Conservation (phyloP, 768 basidiomycete genomes). For the Termitomyces sp. region DNA sequence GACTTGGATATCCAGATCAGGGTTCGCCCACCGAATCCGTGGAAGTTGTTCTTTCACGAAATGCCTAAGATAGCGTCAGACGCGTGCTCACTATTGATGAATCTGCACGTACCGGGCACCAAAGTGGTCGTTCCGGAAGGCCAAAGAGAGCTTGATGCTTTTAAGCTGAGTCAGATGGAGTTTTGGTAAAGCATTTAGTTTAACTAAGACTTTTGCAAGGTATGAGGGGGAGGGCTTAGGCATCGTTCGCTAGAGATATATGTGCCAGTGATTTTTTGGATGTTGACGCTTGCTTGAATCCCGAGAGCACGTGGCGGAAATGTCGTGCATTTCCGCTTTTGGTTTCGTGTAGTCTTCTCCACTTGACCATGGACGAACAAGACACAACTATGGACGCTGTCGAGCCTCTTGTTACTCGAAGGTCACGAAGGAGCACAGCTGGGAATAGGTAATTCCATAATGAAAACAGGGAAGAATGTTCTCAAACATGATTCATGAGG, state of each 20-base stretch:
- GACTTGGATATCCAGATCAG: slow-evolving; percentile 57
- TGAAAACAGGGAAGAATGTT: neutral
- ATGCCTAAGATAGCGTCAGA: slow-evolving; percentile 42
- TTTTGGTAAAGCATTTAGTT: slow-evolving; percentile 49
- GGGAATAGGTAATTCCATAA: slow-evolving; percentile 59
- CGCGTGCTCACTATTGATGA: neutral
- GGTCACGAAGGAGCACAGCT: slow-evolving; percentile 70
- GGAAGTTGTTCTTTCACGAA: slow-evolving; percentile 80
- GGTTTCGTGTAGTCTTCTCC: neutral
- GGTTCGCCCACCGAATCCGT: slow-evolving; percentile 76
- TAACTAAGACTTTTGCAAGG: slow-evolving; percentile 50
- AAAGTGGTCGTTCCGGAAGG: slow-evolving; percentile 66
- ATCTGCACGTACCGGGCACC: slow-evolving; percentile 58
- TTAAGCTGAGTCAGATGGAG: slow-evolving; percentile 49
- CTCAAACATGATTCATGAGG: slow-evolving; percentile 30
- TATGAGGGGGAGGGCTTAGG: slow-evolving; percentile 36
- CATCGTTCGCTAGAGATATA: neutral
- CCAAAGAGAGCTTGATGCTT: slow-evolving; percentile 52
- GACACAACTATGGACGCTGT: slow-evolving; percentile 24
- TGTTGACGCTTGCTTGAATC: slow-evolving; percentile 15
- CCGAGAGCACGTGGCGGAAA: slow-evolving; percentile 4
- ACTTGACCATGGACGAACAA: slow-evolving; percentile 6
- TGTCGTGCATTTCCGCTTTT: slow-evolving; percentile 4
- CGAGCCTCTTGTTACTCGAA: slow-evolving; percentile 51
- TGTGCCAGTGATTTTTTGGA: slow-evolving; percentile 7